Percentiles rank a stretch among this genome's conserved stretches.
These are phyloP conservation scores for Streptanthus diversifolius DNA, from an alignment of 345 rosid species.

Conservation along the genomic window DNA sequence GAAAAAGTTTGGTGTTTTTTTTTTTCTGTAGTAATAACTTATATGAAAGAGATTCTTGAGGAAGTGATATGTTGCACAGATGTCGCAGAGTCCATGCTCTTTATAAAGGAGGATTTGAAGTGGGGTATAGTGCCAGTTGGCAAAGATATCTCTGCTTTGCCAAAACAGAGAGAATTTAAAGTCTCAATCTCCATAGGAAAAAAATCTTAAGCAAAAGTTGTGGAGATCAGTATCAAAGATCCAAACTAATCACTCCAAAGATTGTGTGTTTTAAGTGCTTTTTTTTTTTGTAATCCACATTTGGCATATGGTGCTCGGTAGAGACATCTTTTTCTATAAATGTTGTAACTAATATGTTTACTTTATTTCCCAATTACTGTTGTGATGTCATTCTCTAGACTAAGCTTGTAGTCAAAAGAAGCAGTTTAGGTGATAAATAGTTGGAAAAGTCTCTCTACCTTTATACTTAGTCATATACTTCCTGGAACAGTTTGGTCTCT, in stretches of 20 bases:
- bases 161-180: slow-evolving; percentile 35
- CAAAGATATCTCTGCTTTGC: slow-evolving; percentile 25
- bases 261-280: slow-evolving; percentile 8
- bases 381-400: slow-evolving; percentile 13
- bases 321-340: slow-evolving; percentile 22
- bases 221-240: slow-evolving; percentile 45
- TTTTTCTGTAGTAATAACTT: neutral
- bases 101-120: slow-evolving; percentile 47
- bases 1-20: neutral
- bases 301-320: slow-evolving; percentile 34
- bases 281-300: slow-evolving; percentile 10
- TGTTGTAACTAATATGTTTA: slow-evolving; percentile 23
- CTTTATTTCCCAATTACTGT: slow-evolving; percentile 28
- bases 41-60: slow-evolving; percentile 9
- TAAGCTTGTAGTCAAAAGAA: slow-evolving; percentile 15
- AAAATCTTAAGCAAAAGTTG: slow-evolving; percentile 15
- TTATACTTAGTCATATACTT: slow-evolving; percentile 5
- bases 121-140: slow-evolving; percentile 41
- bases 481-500: slow-evolving; percentile 10
- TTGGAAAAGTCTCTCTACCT: slow-evolving; percentile 4
- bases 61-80: slow-evolving; percentile 43
- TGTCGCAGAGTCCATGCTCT: slow-evolving; percentile 46
- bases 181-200: slow-evolving; percentile 53
- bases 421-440: slow-evolving; percentile 9
- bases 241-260: slow-evolving; percentile 27